Evolutionary conservation across 2,329 filamentous ascomycete genomes (phyloP), one percentile per base, ranked within the genome.

Genomic region (Chrysoporthe deuterocubensis): DNA sequence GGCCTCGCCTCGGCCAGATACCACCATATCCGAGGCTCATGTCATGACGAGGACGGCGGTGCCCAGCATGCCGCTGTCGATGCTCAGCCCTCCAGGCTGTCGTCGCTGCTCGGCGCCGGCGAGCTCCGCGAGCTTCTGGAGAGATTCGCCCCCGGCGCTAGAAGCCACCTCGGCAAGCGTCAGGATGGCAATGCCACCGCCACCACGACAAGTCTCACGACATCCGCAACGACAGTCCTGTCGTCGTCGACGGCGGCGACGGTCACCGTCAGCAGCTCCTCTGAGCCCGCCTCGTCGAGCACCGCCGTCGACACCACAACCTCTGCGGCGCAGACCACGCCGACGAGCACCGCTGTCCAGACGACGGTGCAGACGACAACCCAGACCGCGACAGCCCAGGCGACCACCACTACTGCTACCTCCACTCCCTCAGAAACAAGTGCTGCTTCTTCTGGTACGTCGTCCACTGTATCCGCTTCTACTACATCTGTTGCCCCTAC

Each of bases 121-220:
- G 82, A 87, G 61, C 81, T 94, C 65, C 89, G 92, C 76, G 84
- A 85, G 59, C 86, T 91, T 64, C 82, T 94, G 43, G 89, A 92
- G 76, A 81, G 84, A 70, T 84, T 89, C 73, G 81, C 89, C 65
- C 85, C 78, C 85, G 88, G 44, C 66, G 46, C 14, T 44, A 59
- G 8, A 58, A 32, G 42, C 11, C 59, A 58, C 11, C 18, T 68
- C 14, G 68, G 46, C 9, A 70, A 70, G 48, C 68, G 90, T 70
- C 86, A 89, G 71, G 77, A 80, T 65, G 74, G 70, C 56, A 76
- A 76, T 59, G 75, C 74, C 43, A 79, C 76, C 64, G 40, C 54
- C 34, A 42, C 70, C 34, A 65, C 67, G 11, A 52, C 70, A 21
- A 50, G 71, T 26, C 67, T 73, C n/a, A 69, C 75, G 2, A 66